Conservation (phyloP, 306 rosid species). For the Malus asiatica region DNA sequence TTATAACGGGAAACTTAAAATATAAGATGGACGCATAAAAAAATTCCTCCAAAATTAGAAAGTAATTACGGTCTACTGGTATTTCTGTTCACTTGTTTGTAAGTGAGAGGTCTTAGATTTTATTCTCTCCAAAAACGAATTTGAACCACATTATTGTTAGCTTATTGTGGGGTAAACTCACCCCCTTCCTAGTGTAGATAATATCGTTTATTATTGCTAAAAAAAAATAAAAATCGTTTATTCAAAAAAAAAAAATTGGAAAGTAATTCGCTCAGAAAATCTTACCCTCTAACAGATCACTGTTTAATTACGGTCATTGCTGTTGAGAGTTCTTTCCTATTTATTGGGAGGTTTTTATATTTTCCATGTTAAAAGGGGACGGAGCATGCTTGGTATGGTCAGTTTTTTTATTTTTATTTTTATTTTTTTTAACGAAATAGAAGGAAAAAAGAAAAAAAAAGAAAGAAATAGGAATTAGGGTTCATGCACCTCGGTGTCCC, state of each 20-base stretch:
- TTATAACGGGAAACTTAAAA: not conserved
- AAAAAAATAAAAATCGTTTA: too few relatives aligned
- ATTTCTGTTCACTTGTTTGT: too few relatives aligned
- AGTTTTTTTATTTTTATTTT: not conserved
- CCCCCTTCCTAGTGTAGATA: accelerated
- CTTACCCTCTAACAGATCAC: not conserved
- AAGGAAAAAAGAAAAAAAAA: not conserved
- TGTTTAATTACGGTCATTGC: not conserved
- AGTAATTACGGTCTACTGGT: too few relatives aligned
- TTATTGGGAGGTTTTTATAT: not conserved
- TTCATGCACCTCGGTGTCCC: not conserved
- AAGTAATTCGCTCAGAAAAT: not conserved
- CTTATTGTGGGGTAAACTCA: too few relatives aligned
- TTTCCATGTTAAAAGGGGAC: not conserved
- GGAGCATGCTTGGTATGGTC: not conserved
- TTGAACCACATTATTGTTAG: too few relatives aligned
- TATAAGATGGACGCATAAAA: not conserved
- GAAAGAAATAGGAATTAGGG: not conserved
- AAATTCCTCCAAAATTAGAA: not conserved
- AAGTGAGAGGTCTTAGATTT: too few relatives aligned
- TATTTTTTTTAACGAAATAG: not conserved
- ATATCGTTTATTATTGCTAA: too few relatives aligned
- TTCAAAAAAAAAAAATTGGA: too few relatives aligned
- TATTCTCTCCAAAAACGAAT: too few relatives aligned
- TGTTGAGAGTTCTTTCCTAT: not conserved